Percentiles rank a stretch among this genome's conserved stretches.
These are phyloP conservation scores for Hymenotorrendiella dingleyae DNA, from an alignment of 2,329 filamentous ascomycete species.

Conservation along the genomic window DNA sequence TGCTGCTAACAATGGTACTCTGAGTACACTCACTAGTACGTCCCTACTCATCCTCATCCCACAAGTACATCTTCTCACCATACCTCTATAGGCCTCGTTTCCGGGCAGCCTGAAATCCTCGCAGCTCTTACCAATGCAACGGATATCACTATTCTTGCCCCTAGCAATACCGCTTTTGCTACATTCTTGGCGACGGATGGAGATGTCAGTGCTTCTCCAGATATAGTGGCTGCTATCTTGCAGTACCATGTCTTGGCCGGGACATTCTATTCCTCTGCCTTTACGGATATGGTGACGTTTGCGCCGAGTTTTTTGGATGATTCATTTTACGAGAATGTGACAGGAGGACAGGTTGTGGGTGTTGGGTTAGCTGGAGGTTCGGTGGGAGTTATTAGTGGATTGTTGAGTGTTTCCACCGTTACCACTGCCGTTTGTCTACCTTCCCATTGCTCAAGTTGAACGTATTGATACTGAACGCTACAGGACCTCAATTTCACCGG, in stretches of 20 bases:
- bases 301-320: constrained; percentile 38
- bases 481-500: constrained; percentile 45
- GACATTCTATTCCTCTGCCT: constrained; percentile 15
- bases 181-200: constrained; percentile 26
- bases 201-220: constrained; percentile 27
- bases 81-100: constrained; percentile 32
- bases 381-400: constrained; percentile 33
- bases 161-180: constrained; percentile 27
- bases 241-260: constrained; percentile 29
- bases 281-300: constrained; percentile 32
- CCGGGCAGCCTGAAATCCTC: constrained; percentile 33
- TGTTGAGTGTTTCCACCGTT: constrained; percentile 21
- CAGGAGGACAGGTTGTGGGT: constrained; percentile 39
- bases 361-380: constrained; percentile 29
- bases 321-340: constrained; percentile 41
- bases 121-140: constrained; percentile 31
- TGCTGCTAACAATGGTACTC: constrained; percentile 10
- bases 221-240: constrained; percentile 27
- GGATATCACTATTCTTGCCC: constrained; percentile 47
- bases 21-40: constrained; percentile 14
- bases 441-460: neutral
- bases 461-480: neutral
- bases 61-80: constrained; percentile 1
- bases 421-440: constrained; percentile 22
- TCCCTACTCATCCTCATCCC: neutral